Evolutionary conservation across 345 rosid species (phyloP).

Genomic region (Laguncularia racemosa): DNA sequence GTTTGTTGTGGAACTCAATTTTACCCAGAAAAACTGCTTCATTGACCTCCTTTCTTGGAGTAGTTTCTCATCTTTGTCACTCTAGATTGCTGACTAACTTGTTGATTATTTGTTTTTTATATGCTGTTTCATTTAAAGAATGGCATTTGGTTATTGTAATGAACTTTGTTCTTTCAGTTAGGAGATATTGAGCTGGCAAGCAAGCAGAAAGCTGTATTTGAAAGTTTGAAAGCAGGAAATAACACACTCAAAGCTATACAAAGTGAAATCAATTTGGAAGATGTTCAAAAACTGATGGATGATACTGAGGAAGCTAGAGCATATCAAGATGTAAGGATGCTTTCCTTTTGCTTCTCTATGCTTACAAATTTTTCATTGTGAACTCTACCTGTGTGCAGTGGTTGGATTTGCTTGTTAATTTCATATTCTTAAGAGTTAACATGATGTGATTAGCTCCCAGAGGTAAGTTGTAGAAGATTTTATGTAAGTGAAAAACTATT

Average conservation of each 20-base stretch:
- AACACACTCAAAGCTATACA: constrained; percentile 83
- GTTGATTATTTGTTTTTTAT: background rate
- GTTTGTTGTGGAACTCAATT: no score
- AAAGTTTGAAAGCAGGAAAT: constrained; percentile 77
- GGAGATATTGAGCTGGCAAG: constrained; percentile 91
- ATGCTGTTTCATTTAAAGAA: background rate
- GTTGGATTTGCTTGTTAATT: no score
- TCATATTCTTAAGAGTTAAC: no score
- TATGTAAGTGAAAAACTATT: no score
- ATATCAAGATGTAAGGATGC: constrained; percentile 78
- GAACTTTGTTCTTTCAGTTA: constrained; percentile 37
- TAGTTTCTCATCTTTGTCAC: background rate
- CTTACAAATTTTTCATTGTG: background rate
- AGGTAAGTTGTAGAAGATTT: no score
- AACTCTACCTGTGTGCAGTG: background rate
- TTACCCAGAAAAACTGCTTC: no score
- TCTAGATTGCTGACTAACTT: no score
- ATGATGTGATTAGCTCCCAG: no score
- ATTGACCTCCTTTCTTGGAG: background rate
- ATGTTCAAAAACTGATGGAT: constrained; percentile 94
- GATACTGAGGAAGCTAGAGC: constrained; percentile 90
- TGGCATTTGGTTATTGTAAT: background rate
- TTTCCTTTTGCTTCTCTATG: background rate
- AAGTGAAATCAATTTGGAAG: constrained; percentile 80
- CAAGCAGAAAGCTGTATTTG: constrained; percentile 95